phyloP scores from a whole-genome alignment of 2,329 filamentous ascomycete species.

The Basipetospora chlamydospora region DNA sequence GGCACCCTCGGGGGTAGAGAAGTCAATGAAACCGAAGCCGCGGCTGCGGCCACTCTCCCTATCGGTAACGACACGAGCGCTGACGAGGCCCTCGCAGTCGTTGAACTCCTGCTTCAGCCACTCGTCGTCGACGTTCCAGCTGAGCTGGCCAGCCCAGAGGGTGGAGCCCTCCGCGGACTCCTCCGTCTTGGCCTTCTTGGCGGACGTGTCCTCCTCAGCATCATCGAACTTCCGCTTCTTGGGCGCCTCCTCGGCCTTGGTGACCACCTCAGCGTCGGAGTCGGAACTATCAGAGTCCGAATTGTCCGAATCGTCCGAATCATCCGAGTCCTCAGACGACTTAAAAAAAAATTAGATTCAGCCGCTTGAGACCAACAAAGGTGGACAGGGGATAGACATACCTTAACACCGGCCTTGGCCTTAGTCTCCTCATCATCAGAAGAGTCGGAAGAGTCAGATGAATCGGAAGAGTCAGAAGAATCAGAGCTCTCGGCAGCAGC shows the following conservation, averaged over 20 bases:
- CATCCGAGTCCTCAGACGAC: constrained; percentile 16
- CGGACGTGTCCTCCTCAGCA: constrained; percentile 26
- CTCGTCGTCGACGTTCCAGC: constrained; percentile 81
- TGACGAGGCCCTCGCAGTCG: constrained; percentile 55
- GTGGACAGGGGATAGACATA: not conserved
- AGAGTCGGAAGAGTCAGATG: constrained; percentile 15
- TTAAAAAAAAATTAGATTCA: not conserved
- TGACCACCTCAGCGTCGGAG: constrained; percentile 18
- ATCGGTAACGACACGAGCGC: constrained; percentile 72
- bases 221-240: constrained; percentile 37
- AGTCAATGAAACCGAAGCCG: constrained; percentile 91
- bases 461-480: constrained; percentile 14
- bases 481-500: constrained; percentile 20
- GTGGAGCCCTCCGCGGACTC: constrained; percentile 37
- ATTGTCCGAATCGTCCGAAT: no score
- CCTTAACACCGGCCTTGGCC: constrained; percentile 3
- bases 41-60: constrained; percentile 69
- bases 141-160: constrained; percentile 80
- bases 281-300: constrained; percentile 16
- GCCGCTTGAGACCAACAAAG: not conserved
- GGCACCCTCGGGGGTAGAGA: constrained; percentile 51
- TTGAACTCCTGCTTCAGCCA: constrained; percentile 71
- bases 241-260: constrained; percentile 23
- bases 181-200: constrained; percentile 57
- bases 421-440: constrained; percentile 11